These are phyloP conservation scores for Leccinum subtestaceum DNA, from an alignment of 768 basidiomycete species.

Conservation along the genomic window DNA sequence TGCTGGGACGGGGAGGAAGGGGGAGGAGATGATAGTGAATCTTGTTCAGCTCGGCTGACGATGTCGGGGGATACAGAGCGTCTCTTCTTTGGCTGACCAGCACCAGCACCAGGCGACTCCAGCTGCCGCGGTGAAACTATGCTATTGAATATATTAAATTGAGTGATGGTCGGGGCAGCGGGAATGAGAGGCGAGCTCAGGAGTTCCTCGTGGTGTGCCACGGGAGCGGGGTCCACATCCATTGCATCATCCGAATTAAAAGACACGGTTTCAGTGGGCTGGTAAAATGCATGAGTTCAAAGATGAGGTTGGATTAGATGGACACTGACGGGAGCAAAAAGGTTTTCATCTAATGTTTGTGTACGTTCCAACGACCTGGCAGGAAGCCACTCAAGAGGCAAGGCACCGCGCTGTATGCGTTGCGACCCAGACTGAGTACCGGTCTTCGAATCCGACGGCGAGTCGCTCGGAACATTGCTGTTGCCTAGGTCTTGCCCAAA, in stretches of 20 bases:
- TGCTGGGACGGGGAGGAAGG: constrained; percentile 46
- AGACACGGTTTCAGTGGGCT: constrained; percentile 40
- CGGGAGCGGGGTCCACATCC: constrained; percentile 69
- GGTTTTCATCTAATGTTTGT: constrained; percentile 25
- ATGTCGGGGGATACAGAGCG: constrained; percentile 59
- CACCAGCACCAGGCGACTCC: constrained; percentile 41
- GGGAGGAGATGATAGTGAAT: constrained; percentile 47
- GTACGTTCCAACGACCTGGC: constrained; percentile 21
- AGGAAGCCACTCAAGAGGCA: constrained; percentile 61
- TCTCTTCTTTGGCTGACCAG: constrained; percentile 48
- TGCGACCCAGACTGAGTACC: constrained; percentile 45
- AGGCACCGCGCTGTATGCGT: constrained; percentile 56
- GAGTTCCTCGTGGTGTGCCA: constrained; percentile 32
- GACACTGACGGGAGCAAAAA: constrained; percentile 29
- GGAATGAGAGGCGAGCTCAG: constrained; percentile 43
- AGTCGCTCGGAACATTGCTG: constrained; percentile 32
- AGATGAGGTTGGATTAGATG: constrained; percentile 5
- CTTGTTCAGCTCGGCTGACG: constrained; percentile 36
- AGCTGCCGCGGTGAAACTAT: constrained; percentile 48
- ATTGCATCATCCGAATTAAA: constrained; percentile 62
- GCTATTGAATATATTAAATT: constrained; percentile 64
- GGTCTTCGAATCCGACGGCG: constrained; percentile 25
- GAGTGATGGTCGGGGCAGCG: constrained; percentile 49
- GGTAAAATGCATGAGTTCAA: constrained; percentile 13
- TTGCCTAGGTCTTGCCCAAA: constrained; percentile 80